Conservation (phyloP, 257 asterid species). For the Mitragyna speciosa region DNA sequence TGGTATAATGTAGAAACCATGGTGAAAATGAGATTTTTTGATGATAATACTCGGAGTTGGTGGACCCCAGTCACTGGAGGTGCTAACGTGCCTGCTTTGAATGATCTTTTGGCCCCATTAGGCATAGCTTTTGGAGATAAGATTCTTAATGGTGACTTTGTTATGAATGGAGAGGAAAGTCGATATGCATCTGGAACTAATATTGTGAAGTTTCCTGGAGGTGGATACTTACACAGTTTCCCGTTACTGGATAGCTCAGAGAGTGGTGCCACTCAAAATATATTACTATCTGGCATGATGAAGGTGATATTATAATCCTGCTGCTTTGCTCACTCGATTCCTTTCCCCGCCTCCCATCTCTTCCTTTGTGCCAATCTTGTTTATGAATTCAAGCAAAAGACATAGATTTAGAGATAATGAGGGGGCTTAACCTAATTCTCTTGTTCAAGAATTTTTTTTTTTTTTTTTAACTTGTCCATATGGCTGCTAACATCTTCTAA, state of each 20-base stretch:
- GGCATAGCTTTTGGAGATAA: constrained; percentile 97
- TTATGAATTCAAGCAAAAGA: not conserved
- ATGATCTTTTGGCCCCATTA: constrained; percentile 90
- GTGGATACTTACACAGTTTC: constrained; percentile 94
- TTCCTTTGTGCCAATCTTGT: not conserved
- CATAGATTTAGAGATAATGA: not conserved
- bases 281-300: constrained; percentile 76
- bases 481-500: not conserved
- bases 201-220: constrained; percentile 82
- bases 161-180: constrained; percentile 83
- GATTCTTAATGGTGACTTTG: constrained; percentile 92
- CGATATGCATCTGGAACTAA: constrained; percentile 97
- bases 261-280: constrained; percentile 93
- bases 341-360: constrained; percentile 3
- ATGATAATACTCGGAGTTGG: constrained; percentile 97
- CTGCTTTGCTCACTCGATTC: constrained; percentile 3
- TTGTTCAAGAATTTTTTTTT: not conserved
- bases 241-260: constrained; percentile 95
- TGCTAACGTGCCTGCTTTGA: constrained; percentile 90
- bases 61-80: constrained; percentile 99
- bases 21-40: constrained; percentile 97
- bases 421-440: not conserved
- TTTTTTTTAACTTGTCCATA: not conserved
- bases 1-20: constrained; percentile 97
- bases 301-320: constrained; percentile 52